Evolutionary conservation across 805 yeast species (phyloP), one percentile per base, ranked within the genome.

Genomic region (Sporopachydermia quercuum): DNA sequence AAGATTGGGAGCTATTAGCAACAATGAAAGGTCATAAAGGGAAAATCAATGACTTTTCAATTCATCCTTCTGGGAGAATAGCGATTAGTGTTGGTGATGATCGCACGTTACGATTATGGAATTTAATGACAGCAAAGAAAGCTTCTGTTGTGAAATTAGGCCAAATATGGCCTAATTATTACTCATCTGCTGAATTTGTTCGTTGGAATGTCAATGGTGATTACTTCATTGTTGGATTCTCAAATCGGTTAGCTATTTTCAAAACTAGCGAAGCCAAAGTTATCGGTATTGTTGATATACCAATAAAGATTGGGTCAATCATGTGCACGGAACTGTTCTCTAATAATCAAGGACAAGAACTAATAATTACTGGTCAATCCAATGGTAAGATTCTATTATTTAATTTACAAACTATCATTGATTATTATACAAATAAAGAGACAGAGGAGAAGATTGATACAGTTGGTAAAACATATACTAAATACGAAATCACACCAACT

Each of bases 1-100:
- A 83, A 56, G 98, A 91, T 60, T 91, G 98, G 98, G 97, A 91
- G 54, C 69, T 76, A 35, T 77, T 84, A 55, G 94, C 91, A 3
- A 75, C 78, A 11, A 64, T 91, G 57, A 86, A 86, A 56, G 97
- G 96, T 8, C 97, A 89, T 59, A 70, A 69, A 36, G 89, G 75
- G n/a, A 67, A 81, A 40, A 71, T 91, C 35, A 81, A 79, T 48
- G 97, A 86, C 56, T 52, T 91, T 35, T 80, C 86, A 18, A 80
- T 91, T 33, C 98, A 91, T 57, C 93, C 94, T 14, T 67, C 85
- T 3, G 95, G 94, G 11, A 71, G 84, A 60, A 75, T 91, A 42
- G 96, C 96, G 4, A 71, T 91, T 18, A 79, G 93, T 44, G 94
- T 86, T 3, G 83, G 93, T 42, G 76, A 71, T 18, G 98, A 91